Evolutionary conservation across 257 asterid species (phyloP).

Genomic region (Prunella vulgaris): DNA sequence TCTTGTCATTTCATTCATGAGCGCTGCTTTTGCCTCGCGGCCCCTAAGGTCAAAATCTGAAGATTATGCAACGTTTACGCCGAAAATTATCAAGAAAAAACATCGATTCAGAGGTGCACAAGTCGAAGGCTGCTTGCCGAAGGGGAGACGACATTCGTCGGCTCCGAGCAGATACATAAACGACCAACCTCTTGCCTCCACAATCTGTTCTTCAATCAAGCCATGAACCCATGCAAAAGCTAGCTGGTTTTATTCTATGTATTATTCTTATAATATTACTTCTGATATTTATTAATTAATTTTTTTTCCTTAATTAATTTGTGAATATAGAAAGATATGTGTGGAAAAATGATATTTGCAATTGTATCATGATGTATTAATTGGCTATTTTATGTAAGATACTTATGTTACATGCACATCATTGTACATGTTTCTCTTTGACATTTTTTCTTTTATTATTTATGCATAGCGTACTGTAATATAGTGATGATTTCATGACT

Average conservation of each 20-base stretch:
- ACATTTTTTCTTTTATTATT: background rate
- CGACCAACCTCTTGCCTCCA: slow-evolving; percentile 37
- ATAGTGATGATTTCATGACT: background rate
- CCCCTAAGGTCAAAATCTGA: slow-evolving; percentile 25
- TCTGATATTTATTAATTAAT: background rate
- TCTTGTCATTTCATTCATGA: slow-evolving; percentile 13
- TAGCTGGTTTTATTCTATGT: slow-evolving; percentile 2
- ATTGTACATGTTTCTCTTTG: background rate
- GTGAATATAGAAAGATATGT: slow-evolving; percentile 1
- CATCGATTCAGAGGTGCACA: slow-evolving; percentile 23
- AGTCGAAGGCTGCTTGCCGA: slow-evolving; percentile 58
- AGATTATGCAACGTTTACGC: slow-evolving; percentile 25
- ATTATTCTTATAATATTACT: background rate
- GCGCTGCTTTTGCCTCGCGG: slow-evolving; percentile 23
- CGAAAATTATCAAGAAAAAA: slow-evolving; percentile 16
- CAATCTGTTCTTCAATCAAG: slow-evolving; percentile 18
- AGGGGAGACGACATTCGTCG: slow-evolving; percentile 47
- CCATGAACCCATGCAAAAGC: slow-evolving; percentile 28
- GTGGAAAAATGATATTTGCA: background rate
- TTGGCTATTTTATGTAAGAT: background rate
- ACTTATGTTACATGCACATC: background rate
- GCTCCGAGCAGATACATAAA: slow-evolving; percentile 70
- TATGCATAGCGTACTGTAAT: background rate
- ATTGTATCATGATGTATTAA: slow-evolving; percentile 14
- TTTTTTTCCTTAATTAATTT: background rate